These are phyloP conservation scores for Gryganskiella cystojenkinii DNA, from an alignment of 192 early-diverging fungal species.

Conservation along the genomic window DNA sequence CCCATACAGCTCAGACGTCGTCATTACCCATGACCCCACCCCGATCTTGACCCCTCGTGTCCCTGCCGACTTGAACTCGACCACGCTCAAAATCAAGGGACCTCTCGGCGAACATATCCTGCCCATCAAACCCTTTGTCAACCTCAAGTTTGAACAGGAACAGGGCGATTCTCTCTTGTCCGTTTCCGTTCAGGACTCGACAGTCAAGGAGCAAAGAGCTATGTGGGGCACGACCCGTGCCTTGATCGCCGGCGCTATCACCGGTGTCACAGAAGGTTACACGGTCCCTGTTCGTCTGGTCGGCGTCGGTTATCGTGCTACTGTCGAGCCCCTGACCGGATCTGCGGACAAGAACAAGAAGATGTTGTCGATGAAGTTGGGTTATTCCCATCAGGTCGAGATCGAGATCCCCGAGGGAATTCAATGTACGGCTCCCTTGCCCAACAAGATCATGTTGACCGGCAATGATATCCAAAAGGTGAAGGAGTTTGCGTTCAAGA, in stretches of 20 bases:
- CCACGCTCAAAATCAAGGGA: constrained; percentile 79
- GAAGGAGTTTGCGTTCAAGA: constrained; percentile 92
- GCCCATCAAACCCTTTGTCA: constrained; percentile 88
- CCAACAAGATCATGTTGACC: constrained; percentile 85
- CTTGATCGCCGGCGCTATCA: constrained; percentile 86
- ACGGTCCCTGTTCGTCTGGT: constrained; percentile 84
- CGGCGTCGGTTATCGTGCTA: constrained; percentile 95
- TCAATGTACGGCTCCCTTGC: constrained; percentile 76
- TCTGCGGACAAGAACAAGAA: constrained; percentile 35
- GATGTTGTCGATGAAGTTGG: constrained; percentile 83
- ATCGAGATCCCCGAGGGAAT: constrained; percentile 86
- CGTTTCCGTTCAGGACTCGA: constrained; percentile 67
- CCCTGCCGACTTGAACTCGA: constrained; percentile 66
- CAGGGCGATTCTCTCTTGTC: constrained; percentile 58
- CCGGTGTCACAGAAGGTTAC: constrained; percentile 92
- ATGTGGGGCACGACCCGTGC: constrained; percentile 99
- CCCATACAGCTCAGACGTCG: constrained; percentile 79
- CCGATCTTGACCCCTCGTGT: constrained; percentile 76
- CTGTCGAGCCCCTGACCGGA: constrained; percentile 65
- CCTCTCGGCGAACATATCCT: constrained; percentile 82
- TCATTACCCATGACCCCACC: constrained; percentile 70
- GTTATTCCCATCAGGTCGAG: constrained; percentile 86
- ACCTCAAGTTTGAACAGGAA: constrained; percentile 51
- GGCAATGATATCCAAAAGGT: constrained; percentile 84
- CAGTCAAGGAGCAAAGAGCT: constrained; percentile 78